A percentile compares a stretch with the other conserved stretches of the same genome.
Evolutionary conservation across 495 filamentous ascomycete genomes (phyloP).

Genomic region (Choiromyces venosus): DNA sequence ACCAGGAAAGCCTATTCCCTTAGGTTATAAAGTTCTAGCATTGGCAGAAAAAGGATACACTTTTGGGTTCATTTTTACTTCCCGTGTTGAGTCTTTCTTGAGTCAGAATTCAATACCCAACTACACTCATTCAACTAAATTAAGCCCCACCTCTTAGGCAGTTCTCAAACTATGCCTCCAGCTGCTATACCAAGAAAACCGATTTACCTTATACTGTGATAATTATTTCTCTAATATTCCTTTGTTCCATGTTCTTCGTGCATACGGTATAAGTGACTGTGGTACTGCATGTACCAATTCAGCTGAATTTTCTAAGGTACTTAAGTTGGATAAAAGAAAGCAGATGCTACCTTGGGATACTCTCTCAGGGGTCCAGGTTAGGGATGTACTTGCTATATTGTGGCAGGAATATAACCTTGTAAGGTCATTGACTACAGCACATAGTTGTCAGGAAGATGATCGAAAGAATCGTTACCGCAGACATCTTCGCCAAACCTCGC

Average conservation of each 20-base stretch:
- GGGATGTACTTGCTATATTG: background rate
- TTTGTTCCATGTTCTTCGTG: background rate
- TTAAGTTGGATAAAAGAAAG: too few relatives aligned
- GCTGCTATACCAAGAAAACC: background rate
- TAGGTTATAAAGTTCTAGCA: constrained; percentile 8
- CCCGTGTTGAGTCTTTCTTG: background rate
- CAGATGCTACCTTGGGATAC: too few relatives aligned
- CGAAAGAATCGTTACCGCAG: too few relatives aligned
- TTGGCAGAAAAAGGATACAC: background rate
- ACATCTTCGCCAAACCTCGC: too few relatives aligned
- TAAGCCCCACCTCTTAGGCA: background rate
- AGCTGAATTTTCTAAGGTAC: background rate
- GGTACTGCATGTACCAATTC: background rate
- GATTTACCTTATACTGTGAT: background rate
- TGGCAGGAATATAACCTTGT: constrained; percentile 8
- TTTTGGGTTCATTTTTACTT: background rate
- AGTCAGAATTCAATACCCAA: too few relatives aligned
- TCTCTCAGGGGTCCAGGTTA: too few relatives aligned
- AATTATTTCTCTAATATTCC: constrained; percentile 6
- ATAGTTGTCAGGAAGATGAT: too few relatives aligned
- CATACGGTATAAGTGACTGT: background rate
- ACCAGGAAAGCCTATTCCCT: constrained; percentile 8
- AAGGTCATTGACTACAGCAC: constrained; percentile 4
- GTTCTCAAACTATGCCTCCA: constrained; percentile 5
- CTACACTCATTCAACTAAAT: background rate